phyloP scores from a whole-genome alignment of 352 stramenopile species.

The Globisporangium paroecandrum region DNA sequence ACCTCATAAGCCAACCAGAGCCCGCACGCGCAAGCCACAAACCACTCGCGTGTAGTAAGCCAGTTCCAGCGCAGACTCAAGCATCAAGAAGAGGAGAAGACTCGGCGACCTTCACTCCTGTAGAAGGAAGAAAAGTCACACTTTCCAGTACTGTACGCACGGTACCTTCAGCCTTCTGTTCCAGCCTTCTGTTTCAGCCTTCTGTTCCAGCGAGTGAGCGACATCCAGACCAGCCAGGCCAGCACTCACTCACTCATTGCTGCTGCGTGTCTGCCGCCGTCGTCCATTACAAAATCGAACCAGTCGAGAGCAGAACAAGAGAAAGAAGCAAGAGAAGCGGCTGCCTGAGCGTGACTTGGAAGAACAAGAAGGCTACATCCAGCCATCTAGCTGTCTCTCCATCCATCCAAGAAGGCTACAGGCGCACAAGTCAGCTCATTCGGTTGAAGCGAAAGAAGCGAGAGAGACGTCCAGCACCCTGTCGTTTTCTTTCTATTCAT shows the following conservation, averaged over 20 bases:
- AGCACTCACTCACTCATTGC: neutral
- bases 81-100: neutral
- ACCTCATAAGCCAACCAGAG: neutral
- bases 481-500: conserved; percentile 9
- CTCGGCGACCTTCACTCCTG: conserved; percentile 7
- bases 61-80: neutral
- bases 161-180: neutral
- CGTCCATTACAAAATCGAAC: conserved; percentile 12
- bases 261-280: neutral
- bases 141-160: neutral
- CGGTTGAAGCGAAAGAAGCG: neutral
- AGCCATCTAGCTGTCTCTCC: neutral
- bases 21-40: neutral
- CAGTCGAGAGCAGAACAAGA: conserved; percentile 4
- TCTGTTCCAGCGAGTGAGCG: neutral
- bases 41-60: neutral
- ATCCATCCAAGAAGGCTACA: neutral
- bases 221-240: conserved; percentile 3
- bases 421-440: neutral
- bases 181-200: too few relatives aligned
- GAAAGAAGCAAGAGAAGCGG: neutral
- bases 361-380: conserved; percentile 1
- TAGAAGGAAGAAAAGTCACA: conserved; percentile 1
- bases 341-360: neutral
- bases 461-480: neutral